These are phyloP conservation scores for Mucor sp. DNA, from an alignment of 371 early-diverging fungal genomes.

Conservation along the genomic window DNA sequence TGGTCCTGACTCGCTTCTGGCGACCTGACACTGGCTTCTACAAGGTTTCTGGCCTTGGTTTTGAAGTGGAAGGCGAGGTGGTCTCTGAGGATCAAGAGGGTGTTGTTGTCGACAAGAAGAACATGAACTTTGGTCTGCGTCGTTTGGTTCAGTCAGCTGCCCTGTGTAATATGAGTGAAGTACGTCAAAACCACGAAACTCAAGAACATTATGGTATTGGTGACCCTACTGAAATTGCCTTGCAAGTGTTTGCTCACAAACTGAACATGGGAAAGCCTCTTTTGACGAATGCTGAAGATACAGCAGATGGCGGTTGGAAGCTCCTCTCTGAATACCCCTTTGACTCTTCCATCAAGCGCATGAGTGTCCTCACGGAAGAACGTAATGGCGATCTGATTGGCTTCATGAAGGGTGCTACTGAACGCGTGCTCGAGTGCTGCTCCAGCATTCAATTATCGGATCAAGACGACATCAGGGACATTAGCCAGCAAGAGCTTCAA, in stretches of 20 bases:
- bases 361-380: slow-evolving; percentile 81
- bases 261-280: slow-evolving; percentile 66
- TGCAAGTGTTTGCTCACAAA: slow-evolving; percentile 79
- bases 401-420: slow-evolving; percentile 76
- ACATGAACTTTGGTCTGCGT: slow-evolving; percentile 37
- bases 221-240: slow-evolving; percentile 83
- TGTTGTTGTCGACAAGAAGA: slow-evolving; percentile 23
- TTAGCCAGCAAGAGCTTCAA: slow-evolving; percentile 51
- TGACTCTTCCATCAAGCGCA: slow-evolving; percentile 88
- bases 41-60: slow-evolving; percentile 65
- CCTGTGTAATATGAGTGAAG: slow-evolving; percentile 77
- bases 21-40: slow-evolving; percentile 65
- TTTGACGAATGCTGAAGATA: slow-evolving; percentile 32
- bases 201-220: slow-evolving; percentile 74
- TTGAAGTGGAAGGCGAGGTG: slow-evolving; percentile 36
- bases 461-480: slow-evolving; percentile 30
- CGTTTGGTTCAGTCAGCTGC: slow-evolving; percentile 55
- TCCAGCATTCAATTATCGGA: slow-evolving; percentile 52
- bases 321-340: slow-evolving; percentile 83
- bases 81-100: slow-evolving; percentile 19
- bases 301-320: slow-evolving; percentile 45
- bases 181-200: slow-evolving; percentile 57
- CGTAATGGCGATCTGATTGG: slow-evolving; percentile 52
- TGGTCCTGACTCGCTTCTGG: slow-evolving; percentile 81
- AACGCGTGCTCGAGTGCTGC: slow-evolving; percentile 70